Evolutionary conservation across 2,329 filamentous ascomycete species (phyloP).

Genomic region (Sclerotiophoma versabilis): DNA sequence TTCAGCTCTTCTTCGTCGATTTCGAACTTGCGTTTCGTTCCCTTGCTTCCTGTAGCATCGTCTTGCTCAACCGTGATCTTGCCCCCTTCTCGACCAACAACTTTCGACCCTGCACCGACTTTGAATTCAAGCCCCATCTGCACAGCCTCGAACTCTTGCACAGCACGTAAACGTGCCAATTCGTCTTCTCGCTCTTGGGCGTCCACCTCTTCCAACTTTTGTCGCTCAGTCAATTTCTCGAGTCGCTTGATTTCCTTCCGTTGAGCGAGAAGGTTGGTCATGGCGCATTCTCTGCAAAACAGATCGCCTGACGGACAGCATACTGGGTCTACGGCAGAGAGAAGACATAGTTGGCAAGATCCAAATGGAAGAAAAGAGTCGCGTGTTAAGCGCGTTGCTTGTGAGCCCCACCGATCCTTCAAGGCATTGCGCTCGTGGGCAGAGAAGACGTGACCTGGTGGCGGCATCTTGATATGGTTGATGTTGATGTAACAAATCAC

Average conservation of each 20-base stretch:
- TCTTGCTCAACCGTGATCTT: constrained; percentile 54
- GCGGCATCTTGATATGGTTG: constrained; percentile 29
- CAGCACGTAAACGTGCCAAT: constrained; percentile 72
- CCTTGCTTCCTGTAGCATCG: constrained; percentile 36
- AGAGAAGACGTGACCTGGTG: constrained; percentile 74
- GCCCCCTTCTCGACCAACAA: constrained; percentile 52
- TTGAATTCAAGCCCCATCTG: constrained; percentile 69
- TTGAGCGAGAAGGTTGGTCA: constrained; percentile 89
- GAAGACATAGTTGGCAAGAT: constrained; percentile 85
- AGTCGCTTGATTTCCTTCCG: constrained; percentile 88
- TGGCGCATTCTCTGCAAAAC: constrained; percentile 93
- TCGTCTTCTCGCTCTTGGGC: constrained; percentile 67
- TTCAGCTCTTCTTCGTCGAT: constrained; percentile 79
- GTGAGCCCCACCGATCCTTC: constrained; percentile 80
- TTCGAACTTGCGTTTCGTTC: constrained; percentile 79
- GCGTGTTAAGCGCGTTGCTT: constrained; percentile 81
- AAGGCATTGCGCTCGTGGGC: constrained; percentile 86
- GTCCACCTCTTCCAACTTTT: constrained; percentile 68
- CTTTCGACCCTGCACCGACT: constrained; percentile 43
- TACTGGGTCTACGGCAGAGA: constrained; percentile 81
- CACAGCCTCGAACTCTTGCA: constrained; percentile 83
- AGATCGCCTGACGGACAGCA: constrained; percentile 81
- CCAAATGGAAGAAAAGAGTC: constrained; percentile 94
- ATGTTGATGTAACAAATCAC: constrained; percentile 3
- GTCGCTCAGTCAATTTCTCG: constrained; percentile 69